Base-by-base conservation (phyloP, 208 protist species). In the Porcisia hertigi region DNA sequence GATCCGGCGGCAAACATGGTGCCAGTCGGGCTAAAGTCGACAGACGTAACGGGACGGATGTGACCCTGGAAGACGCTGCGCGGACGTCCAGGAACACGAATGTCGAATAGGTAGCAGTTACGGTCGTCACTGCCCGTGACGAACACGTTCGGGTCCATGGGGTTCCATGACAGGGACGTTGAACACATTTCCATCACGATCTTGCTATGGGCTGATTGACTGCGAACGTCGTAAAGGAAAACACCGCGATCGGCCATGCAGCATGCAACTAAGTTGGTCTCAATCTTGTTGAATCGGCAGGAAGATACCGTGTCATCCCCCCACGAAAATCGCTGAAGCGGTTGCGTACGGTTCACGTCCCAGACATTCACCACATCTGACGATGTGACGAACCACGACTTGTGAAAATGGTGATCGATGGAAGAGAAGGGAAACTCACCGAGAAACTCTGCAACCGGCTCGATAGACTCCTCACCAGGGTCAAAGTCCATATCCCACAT, bases 91-190 rank as follows among this genome's bases (percentile, higher is more conserved):
- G 98, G 91, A 16, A 98, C 85, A 36, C 99, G 92, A 82, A 99
- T 98, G 84, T 99, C 99, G 83, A 99, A 99, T 12, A 98, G 89
- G 81, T 99, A 99, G 65, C 98, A 92, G 73, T 99, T 99, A 72
- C 97, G 87, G 79, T 99, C 99, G 75, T 99, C 98, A 69, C 94
- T 98, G 20, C 97, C 99, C 0, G 92, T 92, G 9, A 98, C 96
- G 76, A 99, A 99, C 53, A 97, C 96, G 77, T 98, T 99, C n/a
- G 98, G 95, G 81, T 99, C 97, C 92, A 98, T 98, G 23, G 98
- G 98, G 84, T 99, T 99, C 98, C 98, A 99, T 63, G 93, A 82
- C 6, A 99, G 76, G 30, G 88, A 82, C 62, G 99, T 99, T 53
- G 84, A 92, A 60, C 93, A 94, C 93, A 99, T 99, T 58, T 96